Percentiles rank a stretch among this genome's conserved stretches.
Conservation (phyloP, 805 yeast genomes). For the Candida sakaeoensis region DNA sequence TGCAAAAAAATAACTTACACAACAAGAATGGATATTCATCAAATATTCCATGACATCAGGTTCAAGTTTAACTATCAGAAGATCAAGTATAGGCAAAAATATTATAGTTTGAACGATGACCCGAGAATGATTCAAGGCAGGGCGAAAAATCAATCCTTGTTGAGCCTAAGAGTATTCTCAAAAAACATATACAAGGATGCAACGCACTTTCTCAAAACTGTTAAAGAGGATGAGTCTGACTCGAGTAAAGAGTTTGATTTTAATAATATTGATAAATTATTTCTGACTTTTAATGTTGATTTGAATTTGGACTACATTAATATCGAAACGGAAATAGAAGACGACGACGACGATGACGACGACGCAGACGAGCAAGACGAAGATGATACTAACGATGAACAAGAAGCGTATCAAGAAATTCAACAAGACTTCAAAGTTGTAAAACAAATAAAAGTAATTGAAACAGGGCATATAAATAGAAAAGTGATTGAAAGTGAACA, state of each 20-base stretch:
- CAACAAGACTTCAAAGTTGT: slow-evolving; percentile 1
- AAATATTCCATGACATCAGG: slow-evolving; percentile 21
- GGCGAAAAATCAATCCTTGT: slow-evolving; percentile 27
- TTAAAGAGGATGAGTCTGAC: slow-evolving; percentile 11
- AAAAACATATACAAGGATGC: slow-evolving; percentile 26
- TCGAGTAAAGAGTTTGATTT: not conserved
- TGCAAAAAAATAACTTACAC: slow-evolving; percentile 2
- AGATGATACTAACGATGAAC: too few relatives aligned
- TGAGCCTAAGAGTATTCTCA: slow-evolving; percentile 38
- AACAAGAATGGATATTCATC: slow-evolving; percentile 3
- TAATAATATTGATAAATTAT: not conserved
- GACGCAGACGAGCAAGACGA: not conserved
- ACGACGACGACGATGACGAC: not conserved
- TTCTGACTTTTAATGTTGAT: slow-evolving; percentile 4
- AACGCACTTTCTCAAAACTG: slow-evolving; percentile 31
- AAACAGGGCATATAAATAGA: too few relatives aligned
- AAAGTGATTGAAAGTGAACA: too few relatives aligned
- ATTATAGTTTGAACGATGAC: slow-evolving; percentile 35
- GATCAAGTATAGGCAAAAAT: slow-evolving; percentile 33
- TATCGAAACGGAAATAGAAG: not conserved
- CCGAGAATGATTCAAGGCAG: slow-evolving; percentile 36
- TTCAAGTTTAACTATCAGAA: slow-evolving; percentile 29
- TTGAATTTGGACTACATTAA: not conserved
- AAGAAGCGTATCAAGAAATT: not conserved
- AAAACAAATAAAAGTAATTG: too few relatives aligned